phyloP scores from a whole-genome alignment of 179 eudicot species.

The Sideroxylon spinosum region DNA sequence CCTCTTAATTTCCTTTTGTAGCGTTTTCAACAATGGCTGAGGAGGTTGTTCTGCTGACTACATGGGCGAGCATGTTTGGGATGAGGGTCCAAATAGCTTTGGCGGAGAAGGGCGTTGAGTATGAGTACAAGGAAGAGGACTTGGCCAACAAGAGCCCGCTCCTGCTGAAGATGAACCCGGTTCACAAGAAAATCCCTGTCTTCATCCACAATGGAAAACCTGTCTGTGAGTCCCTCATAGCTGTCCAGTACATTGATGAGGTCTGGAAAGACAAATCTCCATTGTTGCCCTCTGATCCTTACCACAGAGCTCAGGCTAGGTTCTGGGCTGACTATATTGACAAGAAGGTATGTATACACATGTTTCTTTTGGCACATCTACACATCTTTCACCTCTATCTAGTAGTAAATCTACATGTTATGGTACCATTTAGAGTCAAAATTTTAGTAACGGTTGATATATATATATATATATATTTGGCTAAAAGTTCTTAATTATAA shows the following conservation, averaged over 20 bases:
- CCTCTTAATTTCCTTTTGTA: not conserved
- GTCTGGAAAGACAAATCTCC: slow-evolving; percentile 19
- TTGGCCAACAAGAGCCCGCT: slow-evolving; percentile 26
- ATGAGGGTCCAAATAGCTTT: slow-evolving; percentile 19
- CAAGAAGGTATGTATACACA: slow-evolving; percentile 12
- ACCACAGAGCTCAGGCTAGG: slow-evolving; percentile 26
- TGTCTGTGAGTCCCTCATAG: slow-evolving; percentile 25
- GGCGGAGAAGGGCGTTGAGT: slow-evolving; percentile 26
- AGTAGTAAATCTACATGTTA: too few species aligned
- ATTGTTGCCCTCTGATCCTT: slow-evolving; percentile 29
- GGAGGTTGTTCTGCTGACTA: slow-evolving; percentile 4
- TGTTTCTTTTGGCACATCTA: too few species aligned
- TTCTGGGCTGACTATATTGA: slow-evolving; percentile 36
- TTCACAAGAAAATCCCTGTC: slow-evolving; percentile 35
- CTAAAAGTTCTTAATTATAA: too few species aligned
- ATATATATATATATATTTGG: too few species aligned
- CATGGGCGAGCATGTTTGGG: slow-evolving; percentile 15
- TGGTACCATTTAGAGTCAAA: too few species aligned
- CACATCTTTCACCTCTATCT: too few species aligned
- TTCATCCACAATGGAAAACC: slow-evolving; percentile 31
- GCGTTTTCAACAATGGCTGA: not conserved
- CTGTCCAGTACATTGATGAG: slow-evolving; percentile 33
- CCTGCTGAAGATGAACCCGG: slow-evolving; percentile 34
- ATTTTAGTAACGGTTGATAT: too few species aligned
- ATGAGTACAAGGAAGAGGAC: slow-evolving; percentile 26